These are phyloP conservation scores for Eleusine coracana DNA, from an alignment of 176 grass and related monocot species.

Conservation along the genomic window DNA sequence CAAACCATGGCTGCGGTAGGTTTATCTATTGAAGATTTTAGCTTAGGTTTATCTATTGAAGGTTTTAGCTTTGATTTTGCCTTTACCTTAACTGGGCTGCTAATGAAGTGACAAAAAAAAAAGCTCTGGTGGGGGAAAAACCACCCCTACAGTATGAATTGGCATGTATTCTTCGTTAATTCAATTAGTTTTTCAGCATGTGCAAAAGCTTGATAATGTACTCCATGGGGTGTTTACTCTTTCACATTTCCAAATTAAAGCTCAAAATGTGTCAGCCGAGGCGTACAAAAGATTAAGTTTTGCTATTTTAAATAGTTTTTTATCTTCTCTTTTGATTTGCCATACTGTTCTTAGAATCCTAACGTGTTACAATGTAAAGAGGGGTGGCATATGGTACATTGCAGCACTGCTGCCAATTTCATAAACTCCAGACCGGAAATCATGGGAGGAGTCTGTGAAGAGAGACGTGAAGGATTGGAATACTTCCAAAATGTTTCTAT, in stretches of 20 bases:
- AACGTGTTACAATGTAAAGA: background rate
- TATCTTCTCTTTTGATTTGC: background rate
- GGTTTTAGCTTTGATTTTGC: slow-evolving; percentile 34
- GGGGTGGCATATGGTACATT: background rate
- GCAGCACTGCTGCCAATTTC: background rate
- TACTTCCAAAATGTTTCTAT: too few relatives aligned
- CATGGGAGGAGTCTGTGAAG: too few relatives aligned
- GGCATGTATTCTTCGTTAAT: background rate
- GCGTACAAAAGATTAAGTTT: background rate
- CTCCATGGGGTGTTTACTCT: background rate
- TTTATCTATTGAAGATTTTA: slow-evolving; percentile 22
- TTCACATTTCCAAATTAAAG: background rate
- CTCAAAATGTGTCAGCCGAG: background rate
- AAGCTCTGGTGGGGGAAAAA: background rate
- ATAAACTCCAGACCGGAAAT: too few relatives aligned
- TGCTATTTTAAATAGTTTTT: background rate
- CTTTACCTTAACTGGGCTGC: slow-evolving; percentile 12
- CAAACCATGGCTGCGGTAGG: slow-evolving; percentile 68
- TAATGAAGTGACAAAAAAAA: background rate
- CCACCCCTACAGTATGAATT: background rate
- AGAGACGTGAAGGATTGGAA: too few relatives aligned
- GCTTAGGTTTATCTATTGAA: slow-evolving; percentile 40
- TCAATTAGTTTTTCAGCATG: slow-evolving; percentile 1
- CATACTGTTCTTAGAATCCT: background rate
- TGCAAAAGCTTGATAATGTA: background rate